Conservation (phyloP, 2,329 filamentous ascomycete species). For the Xylariaceae sp. region DNA sequence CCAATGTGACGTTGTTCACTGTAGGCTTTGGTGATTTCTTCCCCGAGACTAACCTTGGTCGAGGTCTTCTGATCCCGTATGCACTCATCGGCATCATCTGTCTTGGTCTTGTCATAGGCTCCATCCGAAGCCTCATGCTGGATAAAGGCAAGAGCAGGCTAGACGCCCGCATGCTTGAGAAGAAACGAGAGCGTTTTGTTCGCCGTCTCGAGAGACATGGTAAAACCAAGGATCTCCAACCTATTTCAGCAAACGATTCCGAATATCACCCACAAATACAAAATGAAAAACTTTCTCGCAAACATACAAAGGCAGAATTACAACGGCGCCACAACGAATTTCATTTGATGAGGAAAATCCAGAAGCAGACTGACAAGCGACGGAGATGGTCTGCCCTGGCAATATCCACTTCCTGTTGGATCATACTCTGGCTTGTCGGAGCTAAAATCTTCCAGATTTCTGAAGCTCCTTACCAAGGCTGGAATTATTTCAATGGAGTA, state of each 20-base stretch:
- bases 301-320: conserved; percentile 39
- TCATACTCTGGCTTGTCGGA: conserved; percentile 75
- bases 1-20: conserved; percentile 66
- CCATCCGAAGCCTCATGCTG: conserved; percentile 64
- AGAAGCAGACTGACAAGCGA: conserved; percentile 58
- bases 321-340: conserved; percentile 68
- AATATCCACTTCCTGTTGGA: conserved; percentile 64
- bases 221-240: conserved; percentile 46
- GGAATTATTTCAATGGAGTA: conserved; percentile 75
- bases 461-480: conserved; percentile 51
- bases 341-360: conserved; percentile 76
- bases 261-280: conserved; percentile 15
- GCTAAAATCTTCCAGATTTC: conserved; percentile 65
- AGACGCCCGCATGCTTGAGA: conserved; percentile 56
- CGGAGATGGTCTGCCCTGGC: conserved; percentile 71
- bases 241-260: conserved; percentile 35
- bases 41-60: conserved; percentile 49
- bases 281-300: conserved; percentile 18
- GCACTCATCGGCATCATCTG: conserved; percentile 80
- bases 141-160: conserved; percentile 54
- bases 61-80: conserved; percentile 76
- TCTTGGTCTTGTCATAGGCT: conserved; percentile 77
- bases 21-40: conserved; percentile 59
- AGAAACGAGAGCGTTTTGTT: conserved; percentile 49
- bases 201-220: conserved; percentile 43